These are phyloP conservation scores for Aspergillus terreus DNA, from an alignment of 2,329 filamentous ascomycete species.

Conservation along the genomic window DNA sequence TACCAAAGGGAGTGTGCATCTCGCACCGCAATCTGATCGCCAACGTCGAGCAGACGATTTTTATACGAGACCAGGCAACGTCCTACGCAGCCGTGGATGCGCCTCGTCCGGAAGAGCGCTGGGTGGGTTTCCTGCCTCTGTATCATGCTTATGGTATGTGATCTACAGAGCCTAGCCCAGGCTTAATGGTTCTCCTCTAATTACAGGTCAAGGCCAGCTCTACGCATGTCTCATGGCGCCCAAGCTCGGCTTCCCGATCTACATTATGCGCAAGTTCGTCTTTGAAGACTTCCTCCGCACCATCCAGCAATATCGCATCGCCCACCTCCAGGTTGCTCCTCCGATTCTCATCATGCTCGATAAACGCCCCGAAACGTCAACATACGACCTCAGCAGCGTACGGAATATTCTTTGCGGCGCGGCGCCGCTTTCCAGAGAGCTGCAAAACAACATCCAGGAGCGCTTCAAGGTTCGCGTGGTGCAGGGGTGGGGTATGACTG, in stretches of 20 bases:
- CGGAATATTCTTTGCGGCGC: conserved; percentile 50
- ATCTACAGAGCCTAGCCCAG: too few species aligned
- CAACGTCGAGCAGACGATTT: conserved; percentile 10
- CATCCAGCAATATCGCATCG: conserved; percentile 53
- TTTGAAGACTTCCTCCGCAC: conserved; percentile 52
- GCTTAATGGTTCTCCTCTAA: not conserved
- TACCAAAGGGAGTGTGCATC: conserved; percentile 10
- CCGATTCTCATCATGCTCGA: conserved; percentile 57
- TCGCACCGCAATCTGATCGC: conserved; percentile 10
- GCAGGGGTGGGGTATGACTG: conserved; percentile 63
- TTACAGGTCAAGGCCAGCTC: conserved; percentile 4
- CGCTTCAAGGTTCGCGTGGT: conserved; percentile 39
- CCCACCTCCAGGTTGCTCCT: conserved; percentile 52
- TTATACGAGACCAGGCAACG: conserved; percentile 6
- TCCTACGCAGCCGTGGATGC: conserved; percentile 1
- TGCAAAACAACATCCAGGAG: conserved; percentile 47
- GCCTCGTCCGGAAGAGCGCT: conserved; percentile 6
- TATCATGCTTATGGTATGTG: conserved; percentile 10
- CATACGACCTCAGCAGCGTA: conserved; percentile 53
- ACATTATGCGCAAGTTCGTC: conserved; percentile 56
- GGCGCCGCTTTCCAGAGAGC: conserved; percentile 46
- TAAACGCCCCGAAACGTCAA: conserved; percentile 55
- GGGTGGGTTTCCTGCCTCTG: conserved; percentile 9
- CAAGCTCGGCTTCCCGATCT: conserved; percentile 46
- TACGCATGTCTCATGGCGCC: conserved; percentile 49